phyloP scores from a whole-genome alignment of 2,329 filamentous ascomycete species.

The Claviceps sp. region DNA sequence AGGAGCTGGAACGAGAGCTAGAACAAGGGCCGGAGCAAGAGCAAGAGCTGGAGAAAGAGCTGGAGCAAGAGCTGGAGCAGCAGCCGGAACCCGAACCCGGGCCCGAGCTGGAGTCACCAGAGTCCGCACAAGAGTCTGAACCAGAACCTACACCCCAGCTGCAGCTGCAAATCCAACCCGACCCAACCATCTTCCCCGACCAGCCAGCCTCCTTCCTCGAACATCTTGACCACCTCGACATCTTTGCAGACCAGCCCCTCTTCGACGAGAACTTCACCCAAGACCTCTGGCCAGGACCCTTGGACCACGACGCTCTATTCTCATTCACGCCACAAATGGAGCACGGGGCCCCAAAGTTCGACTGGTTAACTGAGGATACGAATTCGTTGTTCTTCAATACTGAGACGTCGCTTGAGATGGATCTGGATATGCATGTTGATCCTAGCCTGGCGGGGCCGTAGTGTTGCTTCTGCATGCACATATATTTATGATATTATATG shows the following conservation, averaged over 20 bases:
- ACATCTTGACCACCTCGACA: constrained; percentile 9
- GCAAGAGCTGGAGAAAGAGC: too few relatives aligned
- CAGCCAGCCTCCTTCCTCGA: constrained; percentile 15
- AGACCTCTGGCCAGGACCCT: constrained; percentile 12
- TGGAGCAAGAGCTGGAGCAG: too few relatives aligned
- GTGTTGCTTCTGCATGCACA: neutral
- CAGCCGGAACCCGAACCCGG: neutral
- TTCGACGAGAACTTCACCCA: constrained; percentile 11
- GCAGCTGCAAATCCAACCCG: neutral
- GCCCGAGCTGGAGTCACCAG: neutral
- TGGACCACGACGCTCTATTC: constrained; percentile 20
- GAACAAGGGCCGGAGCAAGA: too few relatives aligned
- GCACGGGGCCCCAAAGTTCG: constrained; percentile 20
- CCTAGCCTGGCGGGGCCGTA: constrained; percentile 15
- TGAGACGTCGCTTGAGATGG: constrained; percentile 11
- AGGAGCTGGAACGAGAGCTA: too few relatives aligned
- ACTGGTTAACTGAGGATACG: constrained; percentile 31
- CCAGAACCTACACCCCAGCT: neutral
- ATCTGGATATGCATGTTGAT: constrained; percentile 19
- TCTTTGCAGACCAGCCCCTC: constrained; percentile 6
- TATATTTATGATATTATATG: too few relatives aligned
- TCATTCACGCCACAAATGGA: constrained; percentile 17
- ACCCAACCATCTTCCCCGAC: constrained; percentile 1
- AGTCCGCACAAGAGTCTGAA: neutral
- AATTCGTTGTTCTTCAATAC: constrained; percentile 28